Conservation (phyloP, 768 basidiomycete species). For the Rhodosporidiobolus odoratus region DNA sequence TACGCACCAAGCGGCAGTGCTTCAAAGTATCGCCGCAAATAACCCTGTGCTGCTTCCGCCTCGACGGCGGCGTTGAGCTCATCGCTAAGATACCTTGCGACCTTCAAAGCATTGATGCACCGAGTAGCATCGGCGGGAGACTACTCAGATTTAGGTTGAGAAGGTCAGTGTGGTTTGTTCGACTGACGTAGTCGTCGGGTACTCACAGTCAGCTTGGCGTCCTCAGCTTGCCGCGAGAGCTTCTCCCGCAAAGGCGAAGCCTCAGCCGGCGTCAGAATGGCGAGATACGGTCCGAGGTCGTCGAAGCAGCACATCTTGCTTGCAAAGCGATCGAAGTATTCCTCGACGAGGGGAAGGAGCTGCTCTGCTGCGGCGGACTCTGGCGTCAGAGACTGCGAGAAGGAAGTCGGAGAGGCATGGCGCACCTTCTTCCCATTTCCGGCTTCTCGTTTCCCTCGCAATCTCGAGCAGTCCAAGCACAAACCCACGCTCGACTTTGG, state of each 20-base stretch:
- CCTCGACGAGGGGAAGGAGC: slow-evolving; percentile 52
- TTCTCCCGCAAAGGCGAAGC: slow-evolving; percentile 58
- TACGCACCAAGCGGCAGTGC: slow-evolving; percentile 58
- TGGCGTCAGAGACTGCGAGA: slow-evolving; percentile 39
- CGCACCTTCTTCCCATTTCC: slow-evolving; percentile 46
- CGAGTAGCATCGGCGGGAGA: slow-evolving; percentile 58
- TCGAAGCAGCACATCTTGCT: slow-evolving; percentile 83
- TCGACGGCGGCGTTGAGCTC: slow-evolving; percentile 58
- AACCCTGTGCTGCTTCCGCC: slow-evolving; percentile 53
- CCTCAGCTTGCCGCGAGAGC: slow-evolving; percentile 35
- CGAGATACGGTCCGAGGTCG: slow-evolving; percentile 67
- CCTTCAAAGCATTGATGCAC: slow-evolving; percentile 68
- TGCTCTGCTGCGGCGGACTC: background rate
- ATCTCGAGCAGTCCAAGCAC: slow-evolving; percentile 65
- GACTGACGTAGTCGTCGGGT: background rate
- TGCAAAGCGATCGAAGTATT: slow-evolving; percentile 67
- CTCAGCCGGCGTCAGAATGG: slow-evolving; percentile 48
- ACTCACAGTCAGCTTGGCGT: slow-evolving; percentile 8
- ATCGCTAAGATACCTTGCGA: slow-evolving; percentile 57
- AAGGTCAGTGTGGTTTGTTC: background rate
- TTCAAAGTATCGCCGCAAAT: slow-evolving; percentile 60
- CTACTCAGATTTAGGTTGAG: slow-evolving; percentile 47
- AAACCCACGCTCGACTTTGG: slow-evolving; percentile 66
- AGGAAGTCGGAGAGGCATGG: background rate
- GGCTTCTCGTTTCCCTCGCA: slow-evolving; percentile 52